A percentile compares a stretch with the other conserved stretches of the same genome.
Conservation (phyloP, 139 green algal species). For the Tetratostichococcus sp. region DNA sequence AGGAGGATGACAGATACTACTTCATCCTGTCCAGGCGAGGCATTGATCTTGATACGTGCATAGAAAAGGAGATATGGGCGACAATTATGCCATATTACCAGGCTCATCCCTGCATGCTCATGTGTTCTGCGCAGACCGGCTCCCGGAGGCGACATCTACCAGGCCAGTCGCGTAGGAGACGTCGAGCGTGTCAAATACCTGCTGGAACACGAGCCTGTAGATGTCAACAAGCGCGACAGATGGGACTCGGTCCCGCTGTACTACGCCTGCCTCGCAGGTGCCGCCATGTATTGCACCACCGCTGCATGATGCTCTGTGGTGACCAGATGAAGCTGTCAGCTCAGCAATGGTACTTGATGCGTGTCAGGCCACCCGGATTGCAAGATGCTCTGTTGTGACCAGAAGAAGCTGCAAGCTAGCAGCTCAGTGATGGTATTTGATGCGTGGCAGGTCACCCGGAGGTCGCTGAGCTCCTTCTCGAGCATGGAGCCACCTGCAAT, state of each 20-base stretch:
- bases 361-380: too few relatives aligned
- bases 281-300: too few relatives aligned
- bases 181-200: slow-evolving; percentile 17
- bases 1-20: slow-evolving; percentile 15
- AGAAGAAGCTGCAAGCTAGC: too few relatives aligned
- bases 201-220: slow-evolving; percentile 17
- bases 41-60: too few relatives aligned
- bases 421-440: too few relatives aligned
- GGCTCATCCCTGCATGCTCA: too few relatives aligned
- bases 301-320: too few relatives aligned
- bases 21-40: slow-evolving; percentile 9
- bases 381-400: too few relatives aligned
- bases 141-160: slow-evolving; percentile 16
- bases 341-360: too few relatives aligned
- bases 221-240: slow-evolving; percentile 23
- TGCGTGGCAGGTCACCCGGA: slow-evolving; percentile 19
- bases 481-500: slow-evolving; percentile 24
- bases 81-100: too few relatives aligned
- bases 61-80: too few relatives aligned
- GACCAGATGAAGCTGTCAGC: too few relatives aligned
- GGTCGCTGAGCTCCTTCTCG: slow-evolving; percentile 17
- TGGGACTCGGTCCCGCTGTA: slow-evolving; percentile 24
- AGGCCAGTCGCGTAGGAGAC: slow-evolving; percentile 18
- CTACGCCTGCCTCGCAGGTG: slow-evolving; percentile 27
- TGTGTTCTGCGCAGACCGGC: slow-evolving; percentile 2